These are phyloP conservation scores for Periglandula ipomoeae DNA, from an alignment of 2,329 filamentous ascomycete genomes.

Conservation along the genomic window DNA sequence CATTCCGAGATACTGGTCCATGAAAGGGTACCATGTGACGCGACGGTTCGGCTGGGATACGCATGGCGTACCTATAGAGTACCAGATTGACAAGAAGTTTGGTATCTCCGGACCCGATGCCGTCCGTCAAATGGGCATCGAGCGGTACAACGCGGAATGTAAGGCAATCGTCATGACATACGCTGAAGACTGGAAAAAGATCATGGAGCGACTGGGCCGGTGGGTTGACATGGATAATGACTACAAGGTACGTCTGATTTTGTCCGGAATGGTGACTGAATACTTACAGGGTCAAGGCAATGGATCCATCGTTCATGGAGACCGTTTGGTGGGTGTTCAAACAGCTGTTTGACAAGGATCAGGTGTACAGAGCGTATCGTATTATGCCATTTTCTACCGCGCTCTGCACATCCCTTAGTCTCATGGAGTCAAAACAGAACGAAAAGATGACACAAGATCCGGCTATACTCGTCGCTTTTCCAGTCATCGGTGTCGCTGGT, in stretches of 20 bases:
- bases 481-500: constrained; percentile 53
- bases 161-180: constrained; percentile 81
- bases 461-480: constrained; percentile 62
- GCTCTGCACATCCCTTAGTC: constrained; percentile 63
- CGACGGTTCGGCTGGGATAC: constrained; percentile 78
- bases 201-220: constrained; percentile 61
- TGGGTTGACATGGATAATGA: constrained; percentile 78
- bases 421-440: constrained; percentile 68
- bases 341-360: constrained; percentile 60
- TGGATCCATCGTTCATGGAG: constrained; percentile 70
- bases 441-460: constrained; percentile 70
- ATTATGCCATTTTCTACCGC: constrained; percentile 73
- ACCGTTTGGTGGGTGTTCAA: constrained; percentile 74
- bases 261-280: neutral
- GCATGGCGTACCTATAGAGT: constrained; percentile 39
- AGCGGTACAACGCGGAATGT: constrained; percentile 78
- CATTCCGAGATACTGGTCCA: constrained; percentile 84
- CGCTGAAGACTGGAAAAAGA: constrained; percentile 69
- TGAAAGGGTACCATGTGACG: constrained; percentile 82
- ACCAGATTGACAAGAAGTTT: constrained; percentile 87
- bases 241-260: constrained; percentile 47
- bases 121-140: constrained; percentile 71
- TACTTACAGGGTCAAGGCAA: constrained; percentile 41
- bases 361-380: constrained; percentile 62
- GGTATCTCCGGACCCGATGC: constrained; percentile 73